Base-by-base conservation (phyloP, 768 basidiomycete genomes). In the Podaxis mareebaensis region DNA sequence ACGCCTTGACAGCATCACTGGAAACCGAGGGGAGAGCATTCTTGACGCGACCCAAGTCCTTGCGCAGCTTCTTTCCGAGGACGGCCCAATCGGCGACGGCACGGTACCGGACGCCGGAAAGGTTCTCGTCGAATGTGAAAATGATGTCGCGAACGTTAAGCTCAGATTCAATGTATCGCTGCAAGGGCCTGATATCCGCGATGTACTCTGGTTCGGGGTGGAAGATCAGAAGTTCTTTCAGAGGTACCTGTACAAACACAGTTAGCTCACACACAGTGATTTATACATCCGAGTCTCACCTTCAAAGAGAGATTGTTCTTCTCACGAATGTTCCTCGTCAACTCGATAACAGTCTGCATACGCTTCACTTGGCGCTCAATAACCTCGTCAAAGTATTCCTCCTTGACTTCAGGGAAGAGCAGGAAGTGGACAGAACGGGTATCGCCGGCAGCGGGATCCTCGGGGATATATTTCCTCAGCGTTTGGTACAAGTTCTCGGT, bases 401-500 rank as follows among this genome's bases (percentile, higher is more conserved):
- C 89, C 72, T 95, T 95, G 57, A 95, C 90, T 44, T 90, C 84
- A 0, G 97, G 97, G 88, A 97, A 99, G 58, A 86, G 83, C 65
- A 99, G 74, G 84, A 99, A 99, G 78, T 99, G 97, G 66, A 99
- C 79, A 3, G 97, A 99, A 63, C 97, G 91, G 5, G 89, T 83
- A 69, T 99, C 97, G 2, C 84, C 85, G 17, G 83, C 83, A 28
- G 79, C 73, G 20, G 87, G 83, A 67, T 92, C 85, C 64, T 87
- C 86, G 0, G 95, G 93, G 66, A 96, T 91, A 79, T 86, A 96
- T n/a, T 79, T 79, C 52, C 88, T 86, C 44, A 99, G 82, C 38
- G 92, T 87, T 73, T 99, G 97, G 75, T 98, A 99, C 64, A 99
- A 81, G 76, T 90, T 97, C 76, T 99, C 97, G 6, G 95, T 96